Base-by-base conservation (phyloP, 1,139 yeast species). In the Yamadazyma diospyri region DNA sequence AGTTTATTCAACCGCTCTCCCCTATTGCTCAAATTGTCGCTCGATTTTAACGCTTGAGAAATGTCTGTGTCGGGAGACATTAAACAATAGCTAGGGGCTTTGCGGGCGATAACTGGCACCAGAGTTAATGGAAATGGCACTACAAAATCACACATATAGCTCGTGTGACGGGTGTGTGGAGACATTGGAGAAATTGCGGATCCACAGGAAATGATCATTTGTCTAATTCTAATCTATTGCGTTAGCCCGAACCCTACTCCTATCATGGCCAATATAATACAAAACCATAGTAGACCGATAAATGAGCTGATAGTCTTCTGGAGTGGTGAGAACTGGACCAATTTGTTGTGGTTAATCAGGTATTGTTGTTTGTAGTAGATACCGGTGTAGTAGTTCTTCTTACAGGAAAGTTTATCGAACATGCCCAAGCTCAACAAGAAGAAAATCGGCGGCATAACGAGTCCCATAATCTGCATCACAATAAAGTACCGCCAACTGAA, bases 171-270 rank as follows among this genome's bases (percentile, higher is more conserved):
- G n/a, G n/a, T n/a, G n/a, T n/a, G n/a, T n/a, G n/a, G n/a, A n/a
- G n/a, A n/a, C n/a, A n/a, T n/a, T n/a, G n/a, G n/a, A n/a, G n/a
- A n/a, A n/a, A n/a, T n/a, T n/a, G n/a, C n/a, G n/a, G n/a, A n/a
- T n/a, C n/a, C n/a, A n/a, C n/a, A n/a, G n/a, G n/a, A n/a, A n/a
- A n/a, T n/a, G n/a, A n/a, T n/a, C n/a, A n/a, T n/a, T n/a, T n/a
- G n/a, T n/a, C n/a, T n/a, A n/a, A n/a, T n/a, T n/a, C n/a, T n/a
- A n/a, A n/a, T 37, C 14, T 23, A 12, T 20, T 42, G 45, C 5
- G 42, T 34, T 8, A 45, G 13, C 3, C 69, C 71, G 17, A 67
- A 40, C 0, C 71, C 70, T 5, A 66, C 62, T 0, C 66, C 72
- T 12, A 67, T 61, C 71, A 65, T 63, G 10, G 69, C 64, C 17